Evolutionary conservation across 305 asterid genomes (phyloP).

Genomic region (Fraxinus angustifolia): DNA sequence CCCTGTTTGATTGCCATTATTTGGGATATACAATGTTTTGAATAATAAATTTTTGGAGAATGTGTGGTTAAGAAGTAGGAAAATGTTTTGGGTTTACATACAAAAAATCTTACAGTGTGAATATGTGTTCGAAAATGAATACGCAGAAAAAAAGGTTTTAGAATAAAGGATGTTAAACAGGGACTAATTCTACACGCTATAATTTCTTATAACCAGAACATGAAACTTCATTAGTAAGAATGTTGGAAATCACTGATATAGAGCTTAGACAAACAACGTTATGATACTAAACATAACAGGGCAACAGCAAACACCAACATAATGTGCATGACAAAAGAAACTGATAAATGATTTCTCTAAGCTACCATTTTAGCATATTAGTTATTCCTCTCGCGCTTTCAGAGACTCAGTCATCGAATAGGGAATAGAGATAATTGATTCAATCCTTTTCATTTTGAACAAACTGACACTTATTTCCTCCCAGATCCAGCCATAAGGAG

Average conservation of each 20-base stretch:
- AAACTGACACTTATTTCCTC: background rate
- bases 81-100: background rate
- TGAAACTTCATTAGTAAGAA: background rate
- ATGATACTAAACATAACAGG: background rate
- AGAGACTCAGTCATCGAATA: background rate
- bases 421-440: background rate
- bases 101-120: too few relatives aligned
- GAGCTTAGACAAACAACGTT: background rate
- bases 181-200: background rate
- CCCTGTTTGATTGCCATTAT: background rate
- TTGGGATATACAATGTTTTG: background rate
- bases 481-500: background rate
- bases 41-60: background rate
- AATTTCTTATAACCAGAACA: background rate
- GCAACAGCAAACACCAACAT: background rate
- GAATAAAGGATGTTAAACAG: background rate
- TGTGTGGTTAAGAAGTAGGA: background rate
- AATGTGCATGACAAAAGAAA: background rate
- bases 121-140: background rate
- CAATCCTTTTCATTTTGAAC: slow-evolving; percentile 6
- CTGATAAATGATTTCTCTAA: background rate
- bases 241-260: background rate
- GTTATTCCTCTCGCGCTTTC: background rate
- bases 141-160: background rate
- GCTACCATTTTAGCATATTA: background rate